Conservation (phyloP, 73 alveolate genomes). For the Stentor coeruleus region DNA sequence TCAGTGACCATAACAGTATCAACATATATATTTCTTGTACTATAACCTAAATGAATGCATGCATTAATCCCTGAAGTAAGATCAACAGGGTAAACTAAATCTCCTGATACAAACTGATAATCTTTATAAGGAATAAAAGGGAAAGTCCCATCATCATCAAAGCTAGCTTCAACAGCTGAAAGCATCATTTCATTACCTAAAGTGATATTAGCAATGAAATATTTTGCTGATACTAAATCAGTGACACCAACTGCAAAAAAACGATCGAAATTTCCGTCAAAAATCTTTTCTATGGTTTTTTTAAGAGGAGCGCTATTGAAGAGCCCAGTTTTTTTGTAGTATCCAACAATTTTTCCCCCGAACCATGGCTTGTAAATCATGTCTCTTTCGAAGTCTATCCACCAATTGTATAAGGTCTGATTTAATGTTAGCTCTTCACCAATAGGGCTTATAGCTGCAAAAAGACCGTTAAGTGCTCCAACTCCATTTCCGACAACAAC, state of each 20-base stretch:
- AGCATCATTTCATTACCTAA: background rate
- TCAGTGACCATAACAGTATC: background rate
- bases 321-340: background rate
- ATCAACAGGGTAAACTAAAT: background rate
- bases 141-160: conserved; percentile 2
- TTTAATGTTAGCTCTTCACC: background rate
- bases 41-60: background rate
- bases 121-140: background rate
- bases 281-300: background rate
- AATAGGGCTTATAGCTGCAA: background rate
- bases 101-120: conserved; percentile 11
- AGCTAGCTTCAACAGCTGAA: background rate
- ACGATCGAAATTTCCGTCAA: background rate
- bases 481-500: conserved; percentile 36
- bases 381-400: background rate
- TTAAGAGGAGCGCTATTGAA: background rate
- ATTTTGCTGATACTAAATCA: background rate
- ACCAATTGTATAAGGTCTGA: background rate
- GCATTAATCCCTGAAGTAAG: background rate
- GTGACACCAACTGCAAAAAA: conserved; percentile 9
- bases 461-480: conserved; percentile 1
- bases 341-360: background rate
- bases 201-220: background rate
- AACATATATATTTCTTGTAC: background rate
- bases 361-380: conserved; percentile 8